phyloP scores from a whole-genome alignment of 228 moss, liverwort and hornwort species.

The Sphagnum fallax region DNA sequence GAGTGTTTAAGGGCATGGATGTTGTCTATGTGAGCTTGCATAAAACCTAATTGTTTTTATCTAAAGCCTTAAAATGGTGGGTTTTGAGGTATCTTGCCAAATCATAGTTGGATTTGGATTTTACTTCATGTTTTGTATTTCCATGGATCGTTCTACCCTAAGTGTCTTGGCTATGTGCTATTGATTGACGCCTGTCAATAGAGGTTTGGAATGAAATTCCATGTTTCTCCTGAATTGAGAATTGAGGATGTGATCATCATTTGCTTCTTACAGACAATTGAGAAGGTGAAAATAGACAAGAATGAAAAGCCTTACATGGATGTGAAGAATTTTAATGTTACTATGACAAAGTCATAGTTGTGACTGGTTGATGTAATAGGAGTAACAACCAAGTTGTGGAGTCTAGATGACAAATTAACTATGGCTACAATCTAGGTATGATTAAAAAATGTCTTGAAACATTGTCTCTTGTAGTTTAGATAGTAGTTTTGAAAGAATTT shows the following conservation, averaged over 20 bases:
- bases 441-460: too few relatives aligned
- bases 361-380: too few relatives aligned
- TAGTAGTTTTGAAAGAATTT: too few relatives aligned
- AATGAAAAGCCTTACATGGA: slow-evolving; percentile 91
- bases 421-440: too few relatives aligned
- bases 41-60: neutral
- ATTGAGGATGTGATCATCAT: neutral
- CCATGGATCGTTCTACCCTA: too few relatives aligned
- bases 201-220: neutral
- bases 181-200: too few relatives aligned
- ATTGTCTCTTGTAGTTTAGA: too few relatives aligned
- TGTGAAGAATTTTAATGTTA: slow-evolving; percentile 84
- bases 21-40: slow-evolving; percentile 70
- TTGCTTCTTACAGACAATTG: slow-evolving; percentile 61
- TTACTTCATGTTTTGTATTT: too few relatives aligned
- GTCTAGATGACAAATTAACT: too few relatives aligned
- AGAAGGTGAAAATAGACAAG: slow-evolving; percentile 87
- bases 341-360: slow-evolving; percentile 68
- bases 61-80: neutral
- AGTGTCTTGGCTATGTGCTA: too few relatives aligned
- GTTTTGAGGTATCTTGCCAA: neutral
- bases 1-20: slow-evolving; percentile 97
- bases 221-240: neutral
- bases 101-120: too few relatives aligned
- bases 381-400: too few relatives aligned